Percentiles rank a stretch among this genome's conserved stretches.
Conservation (phyloP, 2,329 filamentous ascomycete genomes). For the Xenosphaeropsis pyriputrescens region DNA sequence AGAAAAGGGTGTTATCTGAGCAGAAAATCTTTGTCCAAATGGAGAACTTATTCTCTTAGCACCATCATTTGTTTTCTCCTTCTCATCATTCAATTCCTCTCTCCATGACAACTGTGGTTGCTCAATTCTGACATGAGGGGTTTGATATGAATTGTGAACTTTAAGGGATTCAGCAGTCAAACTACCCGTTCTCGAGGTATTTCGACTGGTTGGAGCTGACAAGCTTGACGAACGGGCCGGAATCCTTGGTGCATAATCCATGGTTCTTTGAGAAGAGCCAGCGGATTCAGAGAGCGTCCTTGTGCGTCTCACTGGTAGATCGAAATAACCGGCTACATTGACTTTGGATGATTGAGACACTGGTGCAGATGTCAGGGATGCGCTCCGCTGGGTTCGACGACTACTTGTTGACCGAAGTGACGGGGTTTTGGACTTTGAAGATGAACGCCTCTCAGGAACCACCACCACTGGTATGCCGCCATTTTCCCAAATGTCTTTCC, state of each 20-base stretch:
- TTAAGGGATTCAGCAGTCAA: slow-evolving; percentile 42
- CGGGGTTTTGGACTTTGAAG: slow-evolving; percentile 31
- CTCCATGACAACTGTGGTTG: slow-evolving; percentile 4
- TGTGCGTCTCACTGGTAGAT: slow-evolving; percentile 17
- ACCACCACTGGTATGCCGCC: slow-evolving; percentile 49
- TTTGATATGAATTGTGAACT: slow-evolving; percentile 26
- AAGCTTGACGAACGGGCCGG: slow-evolving; percentile 43
- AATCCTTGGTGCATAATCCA: slow-evolving; percentile 43
- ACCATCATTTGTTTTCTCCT: too few species aligned
- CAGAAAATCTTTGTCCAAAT: slow-evolving; percentile 35
- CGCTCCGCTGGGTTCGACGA: slow-evolving; percentile 34
- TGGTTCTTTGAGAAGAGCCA: slow-evolving; percentile 28
- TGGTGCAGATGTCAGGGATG: slow-evolving; percentile 34
- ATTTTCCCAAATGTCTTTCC: slow-evolving; percentile 42
- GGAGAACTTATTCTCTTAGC: slow-evolving; percentile 7
- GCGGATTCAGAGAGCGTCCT: slow-evolving; percentile 16
- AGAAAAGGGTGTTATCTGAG: slow-evolving; percentile 47
- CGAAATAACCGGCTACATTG: slow-evolving; percentile 28
- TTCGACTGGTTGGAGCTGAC: slow-evolving; percentile 46
- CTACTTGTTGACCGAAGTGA: slow-evolving; percentile 49
- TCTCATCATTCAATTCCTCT: neutral
- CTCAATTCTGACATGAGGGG: slow-evolving; percentile 9
- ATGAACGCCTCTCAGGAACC: slow-evolving; percentile 40
- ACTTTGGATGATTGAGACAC: slow-evolving; percentile 24
- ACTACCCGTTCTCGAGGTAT: slow-evolving; percentile 36